Base-by-base conservation (phyloP, 2,329 filamentous ascomycete genomes). In the Aspergillus quadricinctus region DNA sequence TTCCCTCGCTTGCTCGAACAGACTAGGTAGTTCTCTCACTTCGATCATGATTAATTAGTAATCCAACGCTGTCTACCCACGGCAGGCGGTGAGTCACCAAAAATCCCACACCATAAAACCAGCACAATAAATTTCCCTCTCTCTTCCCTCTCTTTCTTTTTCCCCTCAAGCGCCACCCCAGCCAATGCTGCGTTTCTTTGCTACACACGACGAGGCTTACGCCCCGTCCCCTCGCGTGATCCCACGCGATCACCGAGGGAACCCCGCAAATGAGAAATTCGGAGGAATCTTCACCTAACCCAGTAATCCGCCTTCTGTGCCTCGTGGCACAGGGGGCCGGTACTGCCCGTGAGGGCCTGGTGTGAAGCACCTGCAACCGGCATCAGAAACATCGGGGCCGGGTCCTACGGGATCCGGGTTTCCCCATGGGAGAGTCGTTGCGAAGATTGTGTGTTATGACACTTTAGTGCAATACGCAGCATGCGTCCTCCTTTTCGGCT, bases 381-480 rank as follows among this genome's bases (percentile, higher is more conserved):
- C 89, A 94, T 92, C 88, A 93, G 90, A 93, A 92, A 93, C 83
- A 81, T 84, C 88, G 88, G 89, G 86, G 84, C 31, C 14, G 31
- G 31, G 7, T 37, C 31, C 31, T 37, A 29, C 28, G 17, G 31
- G 31, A 7, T 61, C 62, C 66, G 72, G 66, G 48, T 72, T 75
- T 81, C 80, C 86, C 88, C 89, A 87, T 94, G 90, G 90, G 88
- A 88, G 83, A 90, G 90, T 86, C 87, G 82, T 88, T 92, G 89
- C 89, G 89, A 89, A 93, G 90, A 92, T 93, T 86, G 89, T 92
- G 83, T 84, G 83, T 84, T 69, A 80, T 75, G 86, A 87, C 86
- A 91, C 89, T 92, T 90, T 82, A 94, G 90, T 93, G 88, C 90
- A 90, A 94, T 94, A 91, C 88, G 89, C 89, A 84, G 90, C 90